Conservation (phyloP, 345 rosid species). For the Populus pruinosa region DNA sequence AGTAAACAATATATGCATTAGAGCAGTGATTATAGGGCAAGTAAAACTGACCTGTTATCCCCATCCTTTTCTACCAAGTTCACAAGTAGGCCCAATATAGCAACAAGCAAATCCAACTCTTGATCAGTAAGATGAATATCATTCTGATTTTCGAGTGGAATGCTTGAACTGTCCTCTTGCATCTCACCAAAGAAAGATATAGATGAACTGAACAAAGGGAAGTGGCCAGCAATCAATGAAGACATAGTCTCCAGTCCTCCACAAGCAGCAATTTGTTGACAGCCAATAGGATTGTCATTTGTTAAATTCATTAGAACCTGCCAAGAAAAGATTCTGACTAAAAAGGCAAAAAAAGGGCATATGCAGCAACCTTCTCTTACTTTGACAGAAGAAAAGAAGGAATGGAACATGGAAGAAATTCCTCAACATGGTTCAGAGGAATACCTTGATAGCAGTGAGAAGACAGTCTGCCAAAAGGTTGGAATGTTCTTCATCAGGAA, state of each 20-base stretch:
- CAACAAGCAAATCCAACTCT: constrained; percentile 93
- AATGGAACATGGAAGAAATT: background rate
- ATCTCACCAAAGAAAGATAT: constrained; percentile 30
- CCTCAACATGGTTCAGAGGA: background rate
- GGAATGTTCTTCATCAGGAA: constrained; percentile 46
- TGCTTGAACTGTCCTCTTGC: constrained; percentile 24
- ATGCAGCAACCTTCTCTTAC: background rate
- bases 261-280: constrained; percentile 77
- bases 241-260: constrained; percentile 83
- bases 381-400: background rate
- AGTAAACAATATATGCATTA: constrained; percentile 2
- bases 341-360: background rate
- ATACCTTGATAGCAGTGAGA: constrained; percentile 84
- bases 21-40: constrained; percentile 6
- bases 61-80: constrained; percentile 95
- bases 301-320: constrained; percentile 96
- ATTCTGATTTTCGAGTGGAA: constrained; percentile 30
- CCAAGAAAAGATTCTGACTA: constrained; percentile 8
- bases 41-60: constrained; percentile 60
- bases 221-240: constrained; percentile 68
- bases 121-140: constrained; percentile 69
- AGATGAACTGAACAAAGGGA: constrained; percentile 60
- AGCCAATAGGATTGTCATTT: constrained; percentile 79
- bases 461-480: constrained; percentile 78
- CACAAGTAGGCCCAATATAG: constrained; percentile 85